These are phyloP conservation scores for Russula emetica DNA, from an alignment of 768 basidiomycete species.

Conservation along the genomic window DNA sequence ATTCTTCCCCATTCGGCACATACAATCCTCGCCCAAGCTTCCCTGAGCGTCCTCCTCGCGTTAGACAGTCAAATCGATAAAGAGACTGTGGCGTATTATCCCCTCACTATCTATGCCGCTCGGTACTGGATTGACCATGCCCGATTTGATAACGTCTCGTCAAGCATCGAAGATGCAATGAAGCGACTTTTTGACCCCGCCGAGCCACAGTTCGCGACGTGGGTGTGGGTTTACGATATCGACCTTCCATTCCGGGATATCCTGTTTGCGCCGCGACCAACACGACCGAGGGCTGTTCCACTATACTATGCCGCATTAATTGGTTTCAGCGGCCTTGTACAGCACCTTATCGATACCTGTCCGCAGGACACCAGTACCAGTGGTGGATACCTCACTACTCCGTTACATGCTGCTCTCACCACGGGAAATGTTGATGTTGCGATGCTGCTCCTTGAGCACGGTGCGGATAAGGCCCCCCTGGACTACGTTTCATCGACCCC, in stretches of 20 bases:
- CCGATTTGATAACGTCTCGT: not conserved
- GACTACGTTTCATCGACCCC: not conserved
- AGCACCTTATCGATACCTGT: not conserved
- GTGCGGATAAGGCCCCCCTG: not conserved
- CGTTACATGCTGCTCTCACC: not conserved
- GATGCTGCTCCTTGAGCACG: not conserved
- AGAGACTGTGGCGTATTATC: not conserved
- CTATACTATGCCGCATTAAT: not conserved
- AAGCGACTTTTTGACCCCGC: not conserved
- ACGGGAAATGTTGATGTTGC: not conserved
- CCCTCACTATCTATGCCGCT: not conserved
- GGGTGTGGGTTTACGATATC: not conserved
- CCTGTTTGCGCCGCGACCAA: not conserved
- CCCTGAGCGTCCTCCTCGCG: not conserved
- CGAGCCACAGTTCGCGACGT: not conserved
- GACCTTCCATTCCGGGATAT: not conserved
- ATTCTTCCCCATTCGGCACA: not conserved
- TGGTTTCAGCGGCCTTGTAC: not conserved
- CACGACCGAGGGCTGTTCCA: not conserved
- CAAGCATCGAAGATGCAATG: not conserved
- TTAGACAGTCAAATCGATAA: not conserved
- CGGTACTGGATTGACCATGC: not conserved
- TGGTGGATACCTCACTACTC: not conserved
- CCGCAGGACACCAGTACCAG: not conserved
- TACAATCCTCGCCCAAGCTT: not conserved